phyloP scores from a whole-genome alignment of 257 asterid species.

The Solanum rostratum region DNA sequence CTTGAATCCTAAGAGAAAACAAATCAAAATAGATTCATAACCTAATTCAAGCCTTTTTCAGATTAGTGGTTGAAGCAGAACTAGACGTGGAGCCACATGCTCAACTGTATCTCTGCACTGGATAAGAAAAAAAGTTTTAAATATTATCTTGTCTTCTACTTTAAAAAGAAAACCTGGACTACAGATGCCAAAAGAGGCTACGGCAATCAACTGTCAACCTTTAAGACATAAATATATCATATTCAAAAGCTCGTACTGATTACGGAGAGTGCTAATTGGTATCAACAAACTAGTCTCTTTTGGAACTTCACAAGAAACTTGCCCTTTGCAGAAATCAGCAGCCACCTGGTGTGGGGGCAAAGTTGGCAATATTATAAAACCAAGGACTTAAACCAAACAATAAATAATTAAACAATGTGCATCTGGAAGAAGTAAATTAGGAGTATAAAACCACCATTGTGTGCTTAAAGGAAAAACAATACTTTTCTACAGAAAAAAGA shows the following conservation, averaged over 20 bases:
- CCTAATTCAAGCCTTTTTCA: slow-evolving; percentile 1
- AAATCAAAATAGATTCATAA: background rate
- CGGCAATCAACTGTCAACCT: background rate
- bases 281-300: background rate
- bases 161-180: background rate
- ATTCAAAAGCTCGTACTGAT: background rate
- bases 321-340: background rate
- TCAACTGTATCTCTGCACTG: background rate
- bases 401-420: background rate
- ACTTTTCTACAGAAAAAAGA: background rate
- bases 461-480: background rate
- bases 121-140: background rate
- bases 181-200: background rate
- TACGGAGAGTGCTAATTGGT: background rate
- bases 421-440: background rate
- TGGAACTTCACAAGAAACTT: background rate
- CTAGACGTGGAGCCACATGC: background rate
- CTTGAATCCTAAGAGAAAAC: slow-evolving; percentile 51
- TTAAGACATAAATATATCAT: background rate
- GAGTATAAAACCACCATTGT: background rate
- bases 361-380: background rate
- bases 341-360: background rate
- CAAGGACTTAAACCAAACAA: background rate
- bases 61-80: background rate
- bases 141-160: background rate